phyloP scores from a whole-genome alignment of 257 asterid genomes.

The Fraxinus excelsior region DNA sequence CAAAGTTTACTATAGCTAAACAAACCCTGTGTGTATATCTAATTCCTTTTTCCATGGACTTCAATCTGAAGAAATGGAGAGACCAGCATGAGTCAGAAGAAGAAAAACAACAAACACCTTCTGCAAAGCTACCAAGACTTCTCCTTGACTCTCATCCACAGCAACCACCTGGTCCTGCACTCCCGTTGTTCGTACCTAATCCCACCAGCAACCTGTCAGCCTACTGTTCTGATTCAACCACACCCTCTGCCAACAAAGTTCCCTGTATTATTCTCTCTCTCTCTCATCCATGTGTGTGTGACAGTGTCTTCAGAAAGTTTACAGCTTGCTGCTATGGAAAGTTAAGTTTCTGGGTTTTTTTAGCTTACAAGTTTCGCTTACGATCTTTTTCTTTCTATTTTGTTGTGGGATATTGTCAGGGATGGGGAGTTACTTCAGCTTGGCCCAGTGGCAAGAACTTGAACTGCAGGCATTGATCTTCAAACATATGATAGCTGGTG shows the following conservation, averaged over 20 bases:
- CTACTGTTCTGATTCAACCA: slow-evolving; percentile 46
- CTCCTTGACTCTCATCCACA: slow-evolving; percentile 23
- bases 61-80: slow-evolving; percentile 80
- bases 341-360: background rate
- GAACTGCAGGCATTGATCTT: slow-evolving; percentile 84
- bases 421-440: slow-evolving; percentile 76
- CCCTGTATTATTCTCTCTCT: slow-evolving; percentile 37
- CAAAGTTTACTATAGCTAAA: slow-evolving; percentile 15
- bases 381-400: background rate
- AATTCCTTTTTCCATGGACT: slow-evolving; percentile 52
- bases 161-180: slow-evolving; percentile 24
- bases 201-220: slow-evolving; percentile 62
- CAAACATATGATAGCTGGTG: slow-evolving; percentile 80
- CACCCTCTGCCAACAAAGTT: slow-evolving; percentile 44
- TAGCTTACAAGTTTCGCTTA: slow-evolving; percentile 17
- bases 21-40: background rate
- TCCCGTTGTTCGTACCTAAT: slow-evolving; percentile 75
- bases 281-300: slow-evolving; percentile 12
- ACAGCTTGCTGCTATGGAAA: slow-evolving; percentile 1
- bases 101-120: slow-evolving; percentile 27
- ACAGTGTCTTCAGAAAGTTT: slow-evolving; percentile 14
- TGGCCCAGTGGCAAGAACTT: slow-evolving; percentile 91
- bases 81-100: slow-evolving; percentile 40
- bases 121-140: slow-evolving; percentile 62
- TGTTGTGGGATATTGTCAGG: slow-evolving; percentile 32